Percentiles rank a stretch among this genome's conserved stretches.
Evolutionary conservation across 306 rosid species (phyloP).

Genomic region (Inga laurina): DNA sequence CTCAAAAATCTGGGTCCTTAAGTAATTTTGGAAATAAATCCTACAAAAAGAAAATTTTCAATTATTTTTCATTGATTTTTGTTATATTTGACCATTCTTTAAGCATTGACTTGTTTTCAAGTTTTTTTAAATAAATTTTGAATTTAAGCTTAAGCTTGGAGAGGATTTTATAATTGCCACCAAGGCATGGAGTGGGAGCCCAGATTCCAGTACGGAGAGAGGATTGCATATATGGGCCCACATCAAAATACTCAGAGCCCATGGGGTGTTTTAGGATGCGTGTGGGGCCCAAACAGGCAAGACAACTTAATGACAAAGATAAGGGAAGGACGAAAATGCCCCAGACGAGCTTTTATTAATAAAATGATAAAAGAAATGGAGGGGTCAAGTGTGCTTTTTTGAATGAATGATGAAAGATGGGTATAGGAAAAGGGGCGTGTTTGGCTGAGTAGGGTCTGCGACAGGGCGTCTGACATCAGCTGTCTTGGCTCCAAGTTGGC

Average conservation of each 20-base stretch:
- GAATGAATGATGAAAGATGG: slow-evolving; percentile 44
- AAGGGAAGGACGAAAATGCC: slow-evolving; percentile 24
- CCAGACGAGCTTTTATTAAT: background rate
- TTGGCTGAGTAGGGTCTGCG: slow-evolving; percentile 50
- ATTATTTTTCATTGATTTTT: background rate
- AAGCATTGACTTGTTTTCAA: no score
- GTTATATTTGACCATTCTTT: no score
- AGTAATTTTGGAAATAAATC: no score
- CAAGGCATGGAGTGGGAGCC: slow-evolving; percentile 25
- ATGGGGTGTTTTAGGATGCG: slow-evolving; percentile 29
- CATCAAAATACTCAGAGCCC: slow-evolving; percentile 39
- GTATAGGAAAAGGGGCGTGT: background rate
- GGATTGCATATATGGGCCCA: slow-evolving; percentile 42
- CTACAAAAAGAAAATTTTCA: no score
- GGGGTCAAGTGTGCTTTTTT: background rate
- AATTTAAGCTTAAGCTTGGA: background rate
- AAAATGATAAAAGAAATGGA: background rate
- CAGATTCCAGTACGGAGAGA: slow-evolving; percentile 35
- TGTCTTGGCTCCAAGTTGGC: slow-evolving; percentile 31
- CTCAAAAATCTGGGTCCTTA: no score
- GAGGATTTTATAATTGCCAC: background rate
- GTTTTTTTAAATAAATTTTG: no score
- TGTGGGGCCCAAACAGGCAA: slow-evolving; percentile 40
- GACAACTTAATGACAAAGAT: slow-evolving; percentile 49
- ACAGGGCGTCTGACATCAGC: slow-evolving; percentile 46